Percentiles rank a stretch among this genome's conserved stretches.
Evolutionary conservation across 108 stramenopile genomes (phyloP).

Genomic region (Conticribra weissflogii): DNA sequence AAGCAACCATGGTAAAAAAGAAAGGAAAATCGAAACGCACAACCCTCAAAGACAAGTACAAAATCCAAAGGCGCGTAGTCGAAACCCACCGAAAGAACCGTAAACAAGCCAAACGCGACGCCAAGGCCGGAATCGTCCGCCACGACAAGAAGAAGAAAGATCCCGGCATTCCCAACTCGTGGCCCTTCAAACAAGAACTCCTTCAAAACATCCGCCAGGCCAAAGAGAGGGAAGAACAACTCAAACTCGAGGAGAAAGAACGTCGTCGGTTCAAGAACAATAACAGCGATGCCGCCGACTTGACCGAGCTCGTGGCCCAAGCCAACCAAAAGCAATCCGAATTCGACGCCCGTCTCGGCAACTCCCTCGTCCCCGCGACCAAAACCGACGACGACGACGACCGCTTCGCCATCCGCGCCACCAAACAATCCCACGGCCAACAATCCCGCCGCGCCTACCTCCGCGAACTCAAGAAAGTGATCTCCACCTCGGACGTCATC

Average conservation of each 20-base stretch:
- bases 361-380: too few relatives aligned
- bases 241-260: slow-evolving; percentile 74
- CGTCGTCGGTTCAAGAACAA: slow-evolving; percentile 33
- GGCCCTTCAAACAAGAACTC: slow-evolving; percentile 98
- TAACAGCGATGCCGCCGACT: neutral
- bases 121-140: slow-evolving; percentile 61
- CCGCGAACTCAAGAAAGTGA: slow-evolving; percentile 93
- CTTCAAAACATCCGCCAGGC: slow-evolving; percentile 80
- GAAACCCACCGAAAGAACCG: slow-evolving; percentile 95
- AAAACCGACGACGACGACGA: slow-evolving; percentile 13
- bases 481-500: slow-evolving; percentile 95
- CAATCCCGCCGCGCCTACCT: slow-evolving; percentile 78
- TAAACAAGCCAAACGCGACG: slow-evolving; percentile 89
- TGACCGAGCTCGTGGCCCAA: slow-evolving; percentile 37
- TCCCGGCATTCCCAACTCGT: slow-evolving; percentile 98
- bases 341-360: slow-evolving; percentile 36
- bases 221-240: slow-evolving; percentile 80
- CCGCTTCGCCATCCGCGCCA: slow-evolving; percentile 10
- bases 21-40: slow-evolving; percentile 97
- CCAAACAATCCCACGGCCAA: slow-evolving; percentile 47
- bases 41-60: slow-evolving; percentile 99
- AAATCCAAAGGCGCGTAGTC: slow-evolving; percentile 87
- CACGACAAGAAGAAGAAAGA: slow-evolving; percentile 88
- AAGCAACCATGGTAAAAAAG: slow-evolving; percentile 95
- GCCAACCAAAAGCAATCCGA: slow-evolving; percentile 59